Conservation (phyloP, 2,329 filamentous ascomycete genomes). For the Epichloe gansuensis region DNA sequence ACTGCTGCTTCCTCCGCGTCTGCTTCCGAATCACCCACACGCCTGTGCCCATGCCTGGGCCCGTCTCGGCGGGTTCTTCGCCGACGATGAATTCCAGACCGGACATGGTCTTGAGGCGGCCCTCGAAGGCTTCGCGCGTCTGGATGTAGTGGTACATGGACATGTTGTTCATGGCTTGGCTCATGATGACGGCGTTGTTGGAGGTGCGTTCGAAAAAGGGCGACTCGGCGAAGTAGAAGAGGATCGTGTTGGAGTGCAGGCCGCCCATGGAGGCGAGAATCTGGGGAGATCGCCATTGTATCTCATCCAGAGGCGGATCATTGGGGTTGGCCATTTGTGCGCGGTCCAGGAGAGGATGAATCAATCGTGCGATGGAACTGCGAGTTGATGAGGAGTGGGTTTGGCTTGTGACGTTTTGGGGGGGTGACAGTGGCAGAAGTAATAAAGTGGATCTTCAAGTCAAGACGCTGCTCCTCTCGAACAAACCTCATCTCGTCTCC, state of each 20-base stretch:
- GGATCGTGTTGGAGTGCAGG: slow-evolving; percentile 52
- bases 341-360: neutral
- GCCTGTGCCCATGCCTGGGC: slow-evolving; percentile 51
- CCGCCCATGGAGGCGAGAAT: slow-evolving; percentile 39
- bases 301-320: slow-evolving; percentile 50
- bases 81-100: slow-evolving; percentile 56
- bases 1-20: slow-evolving; percentile 43
- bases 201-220: slow-evolving; percentile 57
- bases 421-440: neutral
- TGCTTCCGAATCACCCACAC: slow-evolving; percentile 63
- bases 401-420: neutral
- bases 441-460: no score
- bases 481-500: neutral
- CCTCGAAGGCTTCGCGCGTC: slow-evolving; percentile 52
- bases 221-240: slow-evolving; percentile 56
- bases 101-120: slow-evolving; percentile 49
- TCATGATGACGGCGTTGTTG: slow-evolving; percentile 53
- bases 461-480: neutral
- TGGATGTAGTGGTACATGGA: slow-evolving; percentile 44
- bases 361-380: neutral
- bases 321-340: slow-evolving; percentile 30
- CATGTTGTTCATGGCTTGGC: slow-evolving; percentile 49
- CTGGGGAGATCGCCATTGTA: slow-evolving; percentile 49
- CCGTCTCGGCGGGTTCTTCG: slow-evolving; percentile 51
- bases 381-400: neutral